Conservation (phyloP, 106 monocot species). For the Hemerocallis citrina region DNA sequence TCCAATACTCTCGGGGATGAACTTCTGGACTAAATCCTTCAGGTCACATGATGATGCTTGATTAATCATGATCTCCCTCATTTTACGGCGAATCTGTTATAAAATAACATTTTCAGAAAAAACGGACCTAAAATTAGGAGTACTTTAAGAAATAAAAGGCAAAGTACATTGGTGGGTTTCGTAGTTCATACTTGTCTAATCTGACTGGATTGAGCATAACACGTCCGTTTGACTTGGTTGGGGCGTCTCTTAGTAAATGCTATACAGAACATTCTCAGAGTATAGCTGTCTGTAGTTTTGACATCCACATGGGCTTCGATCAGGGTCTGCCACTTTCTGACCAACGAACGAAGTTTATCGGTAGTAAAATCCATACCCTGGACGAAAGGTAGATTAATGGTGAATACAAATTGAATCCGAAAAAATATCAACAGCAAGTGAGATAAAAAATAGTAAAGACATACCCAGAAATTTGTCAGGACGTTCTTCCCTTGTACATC, state of each 20-base stretch:
- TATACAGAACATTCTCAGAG: constrained; percentile 81
- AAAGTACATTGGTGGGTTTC: background rate
- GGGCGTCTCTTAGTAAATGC: constrained; percentile 83
- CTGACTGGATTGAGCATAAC: constrained; percentile 82
- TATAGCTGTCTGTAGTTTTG: constrained; percentile 85
- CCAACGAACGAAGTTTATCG: constrained; percentile 79
- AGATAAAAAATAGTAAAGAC: background rate
- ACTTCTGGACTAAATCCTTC: constrained; percentile 68
- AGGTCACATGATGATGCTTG: constrained; percentile 66
- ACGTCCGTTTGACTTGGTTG: constrained; percentile 91
- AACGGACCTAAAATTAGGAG: background rate
- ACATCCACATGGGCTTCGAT: constrained; percentile 97
- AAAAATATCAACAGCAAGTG: background rate
- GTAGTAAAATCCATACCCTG: constrained; percentile 91
- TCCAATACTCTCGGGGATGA: constrained; percentile 78
- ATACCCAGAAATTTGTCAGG: constrained; percentile 96
- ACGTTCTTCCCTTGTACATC: constrained; percentile 92
- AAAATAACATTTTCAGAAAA: background rate
- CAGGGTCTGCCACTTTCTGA: constrained; percentile 82
- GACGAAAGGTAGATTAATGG: background rate
- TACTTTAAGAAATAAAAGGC: too few species aligned
- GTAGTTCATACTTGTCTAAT: constrained; percentile 61
- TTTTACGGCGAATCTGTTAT: constrained; percentile 71
- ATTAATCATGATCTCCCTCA: constrained; percentile 77
- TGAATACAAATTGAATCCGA: background rate